Percentiles rank a stretch among this genome's conserved stretches.
Conservation (phyloP, 257 asterid species). For the Nicotiana obtusifolia region DNA sequence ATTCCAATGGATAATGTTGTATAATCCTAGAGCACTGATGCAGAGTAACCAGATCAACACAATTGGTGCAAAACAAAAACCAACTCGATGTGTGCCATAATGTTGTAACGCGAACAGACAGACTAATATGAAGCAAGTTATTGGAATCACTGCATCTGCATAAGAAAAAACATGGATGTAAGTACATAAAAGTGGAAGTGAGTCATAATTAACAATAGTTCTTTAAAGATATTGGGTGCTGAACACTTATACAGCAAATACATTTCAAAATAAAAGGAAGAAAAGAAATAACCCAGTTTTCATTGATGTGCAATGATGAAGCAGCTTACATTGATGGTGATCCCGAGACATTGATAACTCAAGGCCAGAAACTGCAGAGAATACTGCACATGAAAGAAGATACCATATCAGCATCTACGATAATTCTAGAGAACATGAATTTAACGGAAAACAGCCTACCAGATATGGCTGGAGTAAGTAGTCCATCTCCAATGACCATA, state of each 20-base stretch:
- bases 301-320: too few species aligned
- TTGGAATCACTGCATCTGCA: slow-evolving; percentile 95
- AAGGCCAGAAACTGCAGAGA: slow-evolving; percentile 96
- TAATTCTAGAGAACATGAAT: not conserved
- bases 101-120: slow-evolving; percentile 95
- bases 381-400: slow-evolving; percentile 40
- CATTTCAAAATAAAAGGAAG: not conserved
- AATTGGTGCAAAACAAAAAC: slow-evolving; percentile 80
- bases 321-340: slow-evolving; percentile 78
- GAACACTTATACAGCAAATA: not conserved
- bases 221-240: not conserved
- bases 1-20: slow-evolving; percentile 81
- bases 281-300: not conserved
- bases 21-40: slow-evolving; percentile 81
- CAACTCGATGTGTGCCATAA: slow-evolving; percentile 90
- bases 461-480: slow-evolving; percentile 95
- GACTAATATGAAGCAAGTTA: slow-evolving; percentile 87
- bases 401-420: slow-evolving; percentile 6
- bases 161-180: not conserved
- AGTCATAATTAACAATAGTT: not conserved
- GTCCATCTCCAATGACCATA: slow-evolving; percentile 98
- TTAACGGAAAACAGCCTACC: slow-evolving; percentile 35
- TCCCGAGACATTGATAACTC: slow-evolving; percentile 96
- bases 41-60: slow-evolving; percentile 76
- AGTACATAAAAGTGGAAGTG: not conserved